phyloP scores from a whole-genome alignment of 306 rosid genomes.

The Erythrophleum fordii region DNA sequence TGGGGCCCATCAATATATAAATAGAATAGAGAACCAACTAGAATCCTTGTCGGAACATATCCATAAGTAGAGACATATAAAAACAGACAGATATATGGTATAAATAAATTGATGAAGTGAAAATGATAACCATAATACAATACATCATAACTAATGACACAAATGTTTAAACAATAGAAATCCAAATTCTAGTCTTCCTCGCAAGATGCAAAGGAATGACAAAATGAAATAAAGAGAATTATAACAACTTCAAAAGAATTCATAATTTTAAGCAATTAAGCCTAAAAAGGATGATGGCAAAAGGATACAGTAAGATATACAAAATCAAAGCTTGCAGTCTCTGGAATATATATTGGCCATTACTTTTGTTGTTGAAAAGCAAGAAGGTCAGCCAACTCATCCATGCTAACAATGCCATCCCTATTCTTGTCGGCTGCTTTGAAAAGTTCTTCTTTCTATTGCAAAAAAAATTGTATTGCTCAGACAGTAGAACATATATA shows the following conservation, averaged over 20 bases:
- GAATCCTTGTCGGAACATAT: background rate
- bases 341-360: slow-evolving; percentile 36
- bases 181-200: slow-evolving; percentile 17
- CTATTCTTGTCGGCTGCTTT: slow-evolving; percentile 88
- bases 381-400: slow-evolving; percentile 91
- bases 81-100: background rate
- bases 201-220: background rate
- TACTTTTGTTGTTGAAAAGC: slow-evolving; percentile 93
- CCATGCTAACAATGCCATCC: slow-evolving; percentile 88
- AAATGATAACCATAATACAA: background rate
- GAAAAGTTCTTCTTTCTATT: slow-evolving; percentile 90
- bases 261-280: slow-evolving; percentile 21
- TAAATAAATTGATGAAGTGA: background rate
- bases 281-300: slow-evolving; percentile 4
- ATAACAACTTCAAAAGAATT: background rate
- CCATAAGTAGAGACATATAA: background rate
- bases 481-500: slow-evolving; percentile 18
- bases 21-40: background rate
- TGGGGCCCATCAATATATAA: too few species aligned
- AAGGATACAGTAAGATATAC: slow-evolving; percentile 12
- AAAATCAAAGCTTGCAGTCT: slow-evolving; percentile 30
- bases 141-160: background rate
- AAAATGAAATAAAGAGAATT: background rate
- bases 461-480: slow-evolving; percentile 45
- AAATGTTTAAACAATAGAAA: background rate